phyloP scores from a whole-genome alignment of 495 filamentous ascomycete genomes.

The Thermothielavioides terrestris region DNA sequence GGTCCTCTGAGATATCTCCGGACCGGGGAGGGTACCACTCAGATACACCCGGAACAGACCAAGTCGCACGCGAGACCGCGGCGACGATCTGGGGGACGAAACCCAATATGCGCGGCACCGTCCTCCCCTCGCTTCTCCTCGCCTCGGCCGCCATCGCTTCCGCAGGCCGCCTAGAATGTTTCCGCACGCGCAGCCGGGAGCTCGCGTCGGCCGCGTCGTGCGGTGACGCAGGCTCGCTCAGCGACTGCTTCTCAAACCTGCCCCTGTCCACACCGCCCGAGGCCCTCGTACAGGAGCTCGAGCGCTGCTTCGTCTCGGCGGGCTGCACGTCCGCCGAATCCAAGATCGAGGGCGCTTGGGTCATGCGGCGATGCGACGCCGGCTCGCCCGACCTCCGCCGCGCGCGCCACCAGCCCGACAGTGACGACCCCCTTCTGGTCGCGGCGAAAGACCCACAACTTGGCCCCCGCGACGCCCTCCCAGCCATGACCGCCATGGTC shows the following conservation, averaged over 20 bases:
- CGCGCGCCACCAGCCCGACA: constrained; percentile 2
- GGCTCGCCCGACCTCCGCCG: constrained; percentile 24
- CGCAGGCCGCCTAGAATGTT: constrained; percentile 22
- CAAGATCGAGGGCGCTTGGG: constrained; percentile 25
- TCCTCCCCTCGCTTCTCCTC: constrained; percentile 12
- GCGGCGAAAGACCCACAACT: constrained; percentile 16
- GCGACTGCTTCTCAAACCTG: constrained; percentile 30
- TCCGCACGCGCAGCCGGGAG: constrained; percentile 22
- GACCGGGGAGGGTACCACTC: too few relatives aligned
- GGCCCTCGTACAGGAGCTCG: constrained; percentile 21
- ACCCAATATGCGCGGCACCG: constrained; percentile 10
- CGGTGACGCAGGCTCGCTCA: constrained; percentile 28
- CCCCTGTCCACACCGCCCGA: constrained; percentile 2
- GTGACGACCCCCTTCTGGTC: constrained; percentile 1
- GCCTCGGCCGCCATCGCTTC: constrained; percentile 8
- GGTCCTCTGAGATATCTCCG: too few relatives aligned
- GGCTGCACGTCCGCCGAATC: constrained; percentile 34
- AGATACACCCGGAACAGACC: background rate
- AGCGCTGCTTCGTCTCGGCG: constrained; percentile 31
- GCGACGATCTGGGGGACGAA: background rate
- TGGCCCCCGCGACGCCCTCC: constrained; percentile 15
- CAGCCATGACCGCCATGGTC: constrained; percentile 8
- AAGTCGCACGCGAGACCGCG: background rate
- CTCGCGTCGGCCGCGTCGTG: constrained; percentile 29
- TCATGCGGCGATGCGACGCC: constrained; percentile 25